These are phyloP conservation scores for Flaveria ramosissima DNA, from an alignment of 129 eudicot genomes.

Conservation along the genomic window DNA sequence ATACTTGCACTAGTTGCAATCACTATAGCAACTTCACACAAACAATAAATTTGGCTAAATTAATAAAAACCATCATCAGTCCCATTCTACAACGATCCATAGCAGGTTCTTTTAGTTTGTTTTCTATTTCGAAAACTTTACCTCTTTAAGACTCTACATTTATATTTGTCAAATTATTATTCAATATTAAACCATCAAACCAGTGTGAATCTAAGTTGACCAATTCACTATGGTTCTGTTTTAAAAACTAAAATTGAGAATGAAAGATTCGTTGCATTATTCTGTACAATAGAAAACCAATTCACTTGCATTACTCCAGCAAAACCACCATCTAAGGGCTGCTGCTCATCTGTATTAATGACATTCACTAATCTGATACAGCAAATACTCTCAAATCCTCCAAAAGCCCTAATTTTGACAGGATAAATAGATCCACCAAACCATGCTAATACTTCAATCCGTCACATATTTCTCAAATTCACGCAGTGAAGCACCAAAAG, in stretches of 20 bases:
- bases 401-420: conserved; percentile 1
- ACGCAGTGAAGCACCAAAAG: neutral
- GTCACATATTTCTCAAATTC: neutral
- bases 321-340: too few species aligned
- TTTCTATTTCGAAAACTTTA: too few species aligned
- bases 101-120: too few species aligned
- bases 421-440: neutral
- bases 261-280: neutral
- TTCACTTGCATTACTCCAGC: too few species aligned
- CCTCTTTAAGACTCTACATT: too few species aligned
- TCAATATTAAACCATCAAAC: neutral
- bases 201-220: neutral
- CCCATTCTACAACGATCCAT: neutral
- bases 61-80: neutral
- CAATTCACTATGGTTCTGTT: neutral
- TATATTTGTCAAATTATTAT: too few species aligned
- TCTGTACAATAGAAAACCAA: too few species aligned
- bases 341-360: too few species aligned
- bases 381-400: neutral
- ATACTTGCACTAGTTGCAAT: neutral
- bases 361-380: neutral
- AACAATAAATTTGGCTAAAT: neutral
- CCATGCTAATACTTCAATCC: neutral
- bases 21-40: neutral
- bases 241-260: neutral